phyloP scores from a whole-genome alignment of 2,329 filamentous ascomycete genomes.

The Pseudogymnoascus sp. region DNA sequence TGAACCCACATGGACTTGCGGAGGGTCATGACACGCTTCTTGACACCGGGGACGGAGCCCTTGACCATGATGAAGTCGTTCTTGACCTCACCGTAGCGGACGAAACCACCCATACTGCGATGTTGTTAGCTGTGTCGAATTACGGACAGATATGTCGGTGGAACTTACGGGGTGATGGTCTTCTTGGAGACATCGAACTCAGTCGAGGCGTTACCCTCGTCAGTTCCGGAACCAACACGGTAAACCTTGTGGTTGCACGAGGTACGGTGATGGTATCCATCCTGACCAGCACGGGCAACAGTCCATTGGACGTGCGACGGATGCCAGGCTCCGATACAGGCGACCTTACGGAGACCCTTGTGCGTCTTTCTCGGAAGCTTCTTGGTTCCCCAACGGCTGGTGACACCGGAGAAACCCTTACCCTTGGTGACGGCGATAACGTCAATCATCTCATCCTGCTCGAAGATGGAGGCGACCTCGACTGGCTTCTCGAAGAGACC shows the following conservation, averaged over 20 bases:
- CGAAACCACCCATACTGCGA: constrained; percentile 89
- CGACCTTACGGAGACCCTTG: constrained; percentile 99
- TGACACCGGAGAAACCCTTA: constrained; percentile 97
- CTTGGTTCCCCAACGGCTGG: constrained; percentile 98
- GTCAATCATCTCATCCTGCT: constrained; percentile 99
- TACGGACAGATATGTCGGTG: background rate
- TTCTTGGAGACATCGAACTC: constrained; percentile 98
- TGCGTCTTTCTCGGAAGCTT: constrained; percentile 99
- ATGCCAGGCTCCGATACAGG: constrained; percentile 99
- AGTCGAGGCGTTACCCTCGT: constrained; percentile 88
- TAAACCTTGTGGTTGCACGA: constrained; percentile 99
- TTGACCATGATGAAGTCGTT: constrained; percentile 99
- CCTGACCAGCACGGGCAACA: constrained; percentile 98
- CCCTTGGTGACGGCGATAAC: constrained; percentile 99
- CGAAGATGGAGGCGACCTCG: constrained; percentile 86
- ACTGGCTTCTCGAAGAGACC: constrained; percentile 99
- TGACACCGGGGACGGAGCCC: constrained; percentile 93
- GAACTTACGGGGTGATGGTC: constrained; percentile 95
- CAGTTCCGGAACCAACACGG: constrained; percentile 88
- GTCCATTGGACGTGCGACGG: constrained; percentile 99
- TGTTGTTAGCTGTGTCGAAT: constrained; percentile 27
- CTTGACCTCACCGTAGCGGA: constrained; percentile 98
- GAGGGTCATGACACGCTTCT: constrained; percentile 99
- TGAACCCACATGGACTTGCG: constrained; percentile 98
- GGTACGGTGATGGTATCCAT: constrained; percentile 99